Evolutionary conservation across 169 alveolate genomes (phyloP), one percentile per base, ranked within the genome.

Genomic region (Plasmodium fragile): DNA sequence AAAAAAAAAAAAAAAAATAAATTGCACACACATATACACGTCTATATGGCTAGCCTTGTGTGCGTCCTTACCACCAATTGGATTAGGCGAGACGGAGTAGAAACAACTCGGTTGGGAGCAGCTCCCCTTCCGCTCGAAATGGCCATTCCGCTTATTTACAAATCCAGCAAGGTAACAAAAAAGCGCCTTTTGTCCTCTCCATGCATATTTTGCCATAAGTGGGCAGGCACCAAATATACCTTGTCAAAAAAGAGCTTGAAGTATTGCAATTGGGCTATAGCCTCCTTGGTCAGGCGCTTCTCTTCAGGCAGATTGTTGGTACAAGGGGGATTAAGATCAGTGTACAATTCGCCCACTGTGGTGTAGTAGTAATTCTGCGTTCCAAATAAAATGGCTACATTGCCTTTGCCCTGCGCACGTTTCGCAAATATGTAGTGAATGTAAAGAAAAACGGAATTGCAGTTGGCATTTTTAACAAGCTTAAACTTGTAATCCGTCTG

Each of bases 311-410:
- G 6, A 13, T n/a, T 85, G 34, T 45, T 22, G 1, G 43, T 8
- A 7, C 10, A 36, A 18, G 59, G 39, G 25, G 77, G 43, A 34
- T 73, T 73, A n/a, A 85, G 69, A 36, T 45, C 84, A 39, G 69
- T 73, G 55, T 85, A 25, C 45, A 77, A 10, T 32, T 85, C 34
- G 6, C 79, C 49, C 11, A 75, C 69, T 18, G 73, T 52, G n/a
- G 78, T 85, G 82, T 73, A 85, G 69, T 69, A 85, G 18, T 85
- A 85, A 75, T 85, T 85, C 43, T 85, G 53, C 43, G 93, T 18
- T 52, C 80, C 93, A 55, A 73, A 85, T 73, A 85, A 36, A 45
- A 85, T 85, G n/a, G 93, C 84, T 13, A 85, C 80, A 53, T 85
- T 85, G 34, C 41, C 43, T 34, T 39, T 36, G 28, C 43, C 18